phyloP scores from a whole-genome alignment of 2,329 filamentous ascomycete species.

The Chaetothyriales sp. region DNA sequence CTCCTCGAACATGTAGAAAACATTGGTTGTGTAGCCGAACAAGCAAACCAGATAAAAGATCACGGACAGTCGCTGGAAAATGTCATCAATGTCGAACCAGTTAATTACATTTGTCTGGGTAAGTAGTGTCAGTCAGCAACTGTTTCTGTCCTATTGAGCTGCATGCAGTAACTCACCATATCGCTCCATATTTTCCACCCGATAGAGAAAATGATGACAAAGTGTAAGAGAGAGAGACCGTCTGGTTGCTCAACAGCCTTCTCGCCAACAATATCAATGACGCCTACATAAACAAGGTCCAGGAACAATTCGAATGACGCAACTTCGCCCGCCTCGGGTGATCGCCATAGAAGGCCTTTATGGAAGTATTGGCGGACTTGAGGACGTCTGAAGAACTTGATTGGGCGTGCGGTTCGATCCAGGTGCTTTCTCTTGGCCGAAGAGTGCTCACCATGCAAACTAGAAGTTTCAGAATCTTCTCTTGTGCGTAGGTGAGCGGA shows the following conservation, averaged over 20 bases:
- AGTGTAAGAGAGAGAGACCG: conserved; percentile 43
- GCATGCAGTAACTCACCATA: background rate
- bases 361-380: conserved; percentile 54
- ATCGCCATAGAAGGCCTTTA: conserved; percentile 50
- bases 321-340: conserved; percentile 45
- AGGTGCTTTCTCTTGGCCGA: conserved; percentile 17
- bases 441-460: conserved; percentile 10
- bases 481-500: conserved; percentile 41
- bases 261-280: conserved; percentile 51
- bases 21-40: conserved; percentile 51
- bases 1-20: conserved; percentile 29
- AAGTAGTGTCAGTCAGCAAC: no score
- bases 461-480: conserved; percentile 23
- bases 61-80: conserved; percentile 44
- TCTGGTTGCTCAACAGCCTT: conserved; percentile 43
- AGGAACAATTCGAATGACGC: conserved; percentile 52
- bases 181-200: conserved; percentile 10
- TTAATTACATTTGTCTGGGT: conserved; percentile 34
- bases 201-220: conserved; percentile 48
- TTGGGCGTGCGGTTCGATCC: conserved; percentile 25
- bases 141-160: no score
- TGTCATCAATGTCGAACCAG: conserved; percentile 52
- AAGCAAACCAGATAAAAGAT: conserved; percentile 49
- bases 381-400: conserved; percentile 47
- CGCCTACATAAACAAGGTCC: conserved; percentile 50